phyloP scores from a whole-genome alignment of 441 rosid species.

The Erodium chrysanthum region DNA sequence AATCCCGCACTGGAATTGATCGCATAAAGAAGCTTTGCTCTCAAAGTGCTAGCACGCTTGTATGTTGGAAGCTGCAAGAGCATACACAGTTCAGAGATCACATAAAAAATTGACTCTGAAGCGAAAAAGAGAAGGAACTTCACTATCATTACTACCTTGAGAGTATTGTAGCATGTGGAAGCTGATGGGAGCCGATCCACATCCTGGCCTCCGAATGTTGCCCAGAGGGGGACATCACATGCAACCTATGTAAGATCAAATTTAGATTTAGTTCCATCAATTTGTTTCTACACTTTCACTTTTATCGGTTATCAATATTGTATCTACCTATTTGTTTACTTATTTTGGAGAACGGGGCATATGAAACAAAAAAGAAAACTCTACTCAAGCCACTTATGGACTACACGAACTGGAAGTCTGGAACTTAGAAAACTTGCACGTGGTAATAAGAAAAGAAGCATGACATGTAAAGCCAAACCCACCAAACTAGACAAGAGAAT shows the following conservation, averaged over 20 bases:
- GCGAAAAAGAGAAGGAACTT: neutral
- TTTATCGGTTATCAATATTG: neutral
- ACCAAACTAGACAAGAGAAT: too few relatives aligned
- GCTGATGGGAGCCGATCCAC: conserved; percentile 98
- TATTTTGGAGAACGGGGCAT: too few relatives aligned
- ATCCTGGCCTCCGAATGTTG: conserved; percentile 89
- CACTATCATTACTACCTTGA: conserved; percentile 45
- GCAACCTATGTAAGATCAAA: conserved; percentile 48
- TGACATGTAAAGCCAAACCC: too few relatives aligned
- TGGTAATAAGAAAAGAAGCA: too few relatives aligned
- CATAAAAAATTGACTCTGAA: neutral
- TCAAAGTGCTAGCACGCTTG: conserved; percentile 79
- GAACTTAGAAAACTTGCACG: too few relatives aligned
- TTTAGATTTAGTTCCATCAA: conserved; percentile 14
- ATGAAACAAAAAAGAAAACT: too few relatives aligned
- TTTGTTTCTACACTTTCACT: neutral
- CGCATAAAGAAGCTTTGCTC: conserved; percentile 89
- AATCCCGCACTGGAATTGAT: conserved; percentile 92
- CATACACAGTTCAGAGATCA: conserved; percentile 5
- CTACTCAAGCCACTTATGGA: too few relatives aligned
- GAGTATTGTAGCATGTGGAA: conserved; percentile 97
- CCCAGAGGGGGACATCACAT: conserved; percentile 89
- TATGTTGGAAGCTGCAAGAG: conserved; percentile 87
- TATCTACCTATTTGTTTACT: too few relatives aligned
- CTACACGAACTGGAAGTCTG: too few relatives aligned